phyloP scores from a whole-genome alignment of 1,139 yeast species.

The Hyphopichia wangnamkhiaoensis region DNA sequence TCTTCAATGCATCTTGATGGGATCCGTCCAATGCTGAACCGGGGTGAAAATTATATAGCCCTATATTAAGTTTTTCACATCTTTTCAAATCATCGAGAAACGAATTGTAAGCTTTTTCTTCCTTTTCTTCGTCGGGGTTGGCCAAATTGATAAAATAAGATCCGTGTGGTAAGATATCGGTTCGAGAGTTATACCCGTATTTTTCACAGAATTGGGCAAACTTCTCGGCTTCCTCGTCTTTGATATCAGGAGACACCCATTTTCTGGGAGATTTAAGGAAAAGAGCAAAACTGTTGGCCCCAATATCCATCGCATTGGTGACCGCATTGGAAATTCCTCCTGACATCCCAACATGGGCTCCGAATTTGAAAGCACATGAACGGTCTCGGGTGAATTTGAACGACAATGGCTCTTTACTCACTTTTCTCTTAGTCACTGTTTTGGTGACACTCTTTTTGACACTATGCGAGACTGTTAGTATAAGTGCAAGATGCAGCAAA shows the following conservation, averaged over 20 bases:
- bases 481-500: not conserved
- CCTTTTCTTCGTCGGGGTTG: slow-evolving; percentile 83
- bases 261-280: slow-evolving; percentile 87
- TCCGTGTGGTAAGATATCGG: slow-evolving; percentile 90
- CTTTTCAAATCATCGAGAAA: slow-evolving; percentile 83
- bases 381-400: slow-evolving; percentile 25
- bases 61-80: slow-evolving; percentile 83
- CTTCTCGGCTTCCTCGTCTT: slow-evolving; percentile 62
- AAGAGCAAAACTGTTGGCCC: slow-evolving; percentile 85
- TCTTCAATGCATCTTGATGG: slow-evolving; percentile 60
- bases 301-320: slow-evolving; percentile 70
- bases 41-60: slow-evolving; percentile 91
- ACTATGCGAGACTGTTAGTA: not conserved
- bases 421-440: not conserved
- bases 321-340: slow-evolving; percentile 81
- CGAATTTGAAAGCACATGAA: slow-evolving; percentile 52
- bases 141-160: slow-evolving; percentile 91
- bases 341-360: slow-evolving; percentile 77
- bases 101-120: slow-evolving; percentile 72
- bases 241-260: slow-evolving; percentile 83
- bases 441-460: slow-evolving; percentile 1
- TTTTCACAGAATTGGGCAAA: slow-evolving; percentile 64
- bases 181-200: slow-evolving; percentile 67
- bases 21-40: slow-evolving; percentile 84
- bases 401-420: not conserved